Conservation (phyloP, 2,329 filamentous ascomycete species). For the Parafenestella ontariensis region DNA sequence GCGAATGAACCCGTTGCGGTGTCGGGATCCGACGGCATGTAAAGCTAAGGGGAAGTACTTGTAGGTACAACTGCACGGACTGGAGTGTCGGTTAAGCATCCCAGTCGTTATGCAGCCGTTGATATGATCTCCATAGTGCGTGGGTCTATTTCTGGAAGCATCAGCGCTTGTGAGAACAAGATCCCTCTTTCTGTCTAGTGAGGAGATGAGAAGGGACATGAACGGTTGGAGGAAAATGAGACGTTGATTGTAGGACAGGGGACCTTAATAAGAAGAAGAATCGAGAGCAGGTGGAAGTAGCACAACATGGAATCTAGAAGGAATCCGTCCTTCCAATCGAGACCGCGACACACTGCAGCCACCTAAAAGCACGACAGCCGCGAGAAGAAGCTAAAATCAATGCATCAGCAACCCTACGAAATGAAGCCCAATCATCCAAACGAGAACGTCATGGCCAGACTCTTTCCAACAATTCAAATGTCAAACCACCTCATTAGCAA, state of each 20-base stretch:
- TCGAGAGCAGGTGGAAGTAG: not conserved
- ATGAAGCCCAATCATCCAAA: slow-evolving; percentile 7
- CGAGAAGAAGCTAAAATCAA: not conserved
- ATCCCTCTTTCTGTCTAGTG: slow-evolving; percentile 3
- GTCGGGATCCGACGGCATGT: slow-evolving; percentile 5
- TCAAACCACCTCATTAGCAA: not conserved
- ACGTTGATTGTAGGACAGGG: not conserved
- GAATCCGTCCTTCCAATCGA: not conserved
- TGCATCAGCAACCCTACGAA: not conserved
- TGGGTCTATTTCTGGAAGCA: slow-evolving; percentile 6
- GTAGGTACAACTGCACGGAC: not conserved
- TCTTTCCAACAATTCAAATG: not conserved
- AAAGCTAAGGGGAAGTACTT: not conserved
- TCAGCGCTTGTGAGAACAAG: not conserved
- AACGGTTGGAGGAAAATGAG: not conserved
- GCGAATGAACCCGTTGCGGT: not conserved
- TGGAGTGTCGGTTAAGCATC: not conserved
- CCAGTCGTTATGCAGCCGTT: slow-evolving; percentile 4
- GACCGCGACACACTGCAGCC: slow-evolving; percentile 5
- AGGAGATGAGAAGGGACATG: not conserved
- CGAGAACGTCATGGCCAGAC: slow-evolving; percentile 7
- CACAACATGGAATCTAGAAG: not conserved
- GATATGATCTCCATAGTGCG: slow-evolving; percentile 18
- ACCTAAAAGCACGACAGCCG: slow-evolving; percentile 4
- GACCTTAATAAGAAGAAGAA: not conserved